Conservation (phyloP, 345 rosid species). For the Psidium friedrichsthalianum region DNA sequence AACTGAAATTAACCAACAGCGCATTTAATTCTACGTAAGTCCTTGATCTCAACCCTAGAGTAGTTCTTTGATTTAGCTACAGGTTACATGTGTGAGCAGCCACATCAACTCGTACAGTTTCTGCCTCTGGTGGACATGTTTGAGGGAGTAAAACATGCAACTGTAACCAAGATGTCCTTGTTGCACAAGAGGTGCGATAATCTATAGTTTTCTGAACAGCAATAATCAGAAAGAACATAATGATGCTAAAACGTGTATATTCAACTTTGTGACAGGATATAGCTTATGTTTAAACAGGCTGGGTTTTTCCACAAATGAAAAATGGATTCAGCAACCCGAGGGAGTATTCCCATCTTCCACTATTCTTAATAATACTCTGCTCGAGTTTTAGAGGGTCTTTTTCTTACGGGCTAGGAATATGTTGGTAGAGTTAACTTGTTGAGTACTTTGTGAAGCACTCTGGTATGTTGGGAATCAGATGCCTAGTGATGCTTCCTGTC, state of each 20-base stretch:
- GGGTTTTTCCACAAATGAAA: background rate
- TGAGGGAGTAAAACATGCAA: background rate
- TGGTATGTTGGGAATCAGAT: background rate
- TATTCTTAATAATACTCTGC: background rate
- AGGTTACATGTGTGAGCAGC: background rate
- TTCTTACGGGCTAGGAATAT: background rate
- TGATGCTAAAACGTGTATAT: background rate
- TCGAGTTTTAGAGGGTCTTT: background rate
- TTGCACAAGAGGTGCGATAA: background rate
- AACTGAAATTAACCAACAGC: background rate
- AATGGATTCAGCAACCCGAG: background rate
- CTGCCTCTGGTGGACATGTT: background rate
- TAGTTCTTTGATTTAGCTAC: background rate
- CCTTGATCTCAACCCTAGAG: background rate
- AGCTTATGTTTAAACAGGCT: background rate
- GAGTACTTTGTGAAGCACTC: background rate
- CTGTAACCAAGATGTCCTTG: background rate
- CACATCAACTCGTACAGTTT: background rate
- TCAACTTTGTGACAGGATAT: background rate
- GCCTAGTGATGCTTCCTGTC: background rate
- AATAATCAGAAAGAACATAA: background rate
- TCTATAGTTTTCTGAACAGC: background rate
- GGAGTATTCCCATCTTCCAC: background rate
- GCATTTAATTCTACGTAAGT: background rate
- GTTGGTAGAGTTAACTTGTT: background rate